These are phyloP conservation scores for Ogataea chonburiensis DNA, from an alignment of 805 yeast species.

Conservation along the genomic window DNA sequence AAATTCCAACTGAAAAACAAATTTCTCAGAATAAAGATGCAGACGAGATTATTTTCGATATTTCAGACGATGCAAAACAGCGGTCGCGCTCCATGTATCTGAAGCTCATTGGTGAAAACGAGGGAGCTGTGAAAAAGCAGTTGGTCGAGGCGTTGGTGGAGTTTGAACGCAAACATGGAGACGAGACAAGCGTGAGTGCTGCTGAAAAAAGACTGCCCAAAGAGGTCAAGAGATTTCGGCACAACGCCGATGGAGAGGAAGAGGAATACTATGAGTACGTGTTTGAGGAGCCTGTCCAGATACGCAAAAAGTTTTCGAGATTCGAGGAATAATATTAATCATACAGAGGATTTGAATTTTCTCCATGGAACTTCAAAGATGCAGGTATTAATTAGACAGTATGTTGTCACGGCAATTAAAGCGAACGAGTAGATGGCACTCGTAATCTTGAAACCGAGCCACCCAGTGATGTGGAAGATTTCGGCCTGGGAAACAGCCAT, in stretches of 20 bases:
- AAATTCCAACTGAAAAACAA: conserved; percentile 58
- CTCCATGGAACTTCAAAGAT: conserved; percentile 32
- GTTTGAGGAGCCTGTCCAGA: conserved; percentile 1
- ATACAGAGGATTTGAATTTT: conserved; percentile 4
- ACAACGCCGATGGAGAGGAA: conserved; percentile 45
- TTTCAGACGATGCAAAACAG: conserved; percentile 43
- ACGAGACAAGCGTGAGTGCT: conserved; percentile 32
- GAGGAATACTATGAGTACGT: conserved; percentile 18
- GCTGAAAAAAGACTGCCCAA: conserved; percentile 54
- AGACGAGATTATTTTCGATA: conserved; percentile 48
- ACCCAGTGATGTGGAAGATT: conserved; percentile 46
- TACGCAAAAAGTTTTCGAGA: conserved; percentile 1
- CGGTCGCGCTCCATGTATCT: conserved; percentile 58
- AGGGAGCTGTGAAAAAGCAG: conserved; percentile 45
- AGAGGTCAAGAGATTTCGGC: conserved; percentile 44
- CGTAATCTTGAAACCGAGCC: conserved; percentile 59
- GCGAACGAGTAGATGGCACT: conserved; percentile 59
- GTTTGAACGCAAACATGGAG: conserved; percentile 68
- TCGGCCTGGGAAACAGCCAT: conserved; percentile 61
- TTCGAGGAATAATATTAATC: conserved; percentile 8
- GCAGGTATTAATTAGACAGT: conserved; percentile 40
- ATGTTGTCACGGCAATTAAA: conserved; percentile 45
- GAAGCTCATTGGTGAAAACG: conserved; percentile 43
- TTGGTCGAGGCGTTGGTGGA: conserved; percentile 60
- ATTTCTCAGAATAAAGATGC: conserved; percentile 32